phyloP scores from a whole-genome alignment of 805 yeast species.

The Phaffomyces opuntiae region DNA sequence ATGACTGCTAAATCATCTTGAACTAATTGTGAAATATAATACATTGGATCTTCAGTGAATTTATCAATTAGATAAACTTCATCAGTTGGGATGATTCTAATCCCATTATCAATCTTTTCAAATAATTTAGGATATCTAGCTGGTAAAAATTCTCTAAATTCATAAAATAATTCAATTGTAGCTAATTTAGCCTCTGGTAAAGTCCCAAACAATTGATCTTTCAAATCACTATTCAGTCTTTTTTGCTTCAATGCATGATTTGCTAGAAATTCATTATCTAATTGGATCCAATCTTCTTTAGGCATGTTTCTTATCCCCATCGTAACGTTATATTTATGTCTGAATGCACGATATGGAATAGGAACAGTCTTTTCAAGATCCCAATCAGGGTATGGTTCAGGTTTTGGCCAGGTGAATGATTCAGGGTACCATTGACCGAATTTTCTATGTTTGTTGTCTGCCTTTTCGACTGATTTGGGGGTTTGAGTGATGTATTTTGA shows the following conservation, averaged over 20 bases:
- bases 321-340: conserved; percentile 54
- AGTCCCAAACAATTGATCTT: conserved; percentile 34
- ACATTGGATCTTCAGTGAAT: conserved; percentile 43
- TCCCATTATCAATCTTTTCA: conserved; percentile 13
- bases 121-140: conserved; percentile 52
- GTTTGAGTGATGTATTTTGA: conserved; percentile 3
- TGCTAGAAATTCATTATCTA: conserved; percentile 58
- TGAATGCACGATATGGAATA: conserved; percentile 40
- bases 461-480: conserved; percentile 24
- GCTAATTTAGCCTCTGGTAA: conserved; percentile 44
- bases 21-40: conserved; percentile 47
- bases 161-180: conserved; percentile 48
- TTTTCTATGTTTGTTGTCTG: conserved; percentile 39
- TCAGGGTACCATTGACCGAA: conserved; percentile 52
- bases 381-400: conserved; percentile 33
- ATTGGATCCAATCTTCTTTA: conserved; percentile 56
- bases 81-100: conserved; percentile 41
- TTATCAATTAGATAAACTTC: conserved; percentile 36
- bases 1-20: conserved; percentile 67
- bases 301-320: conserved; percentile 67
- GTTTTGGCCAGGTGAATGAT: conserved; percentile 40
- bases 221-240: conserved; percentile 44
- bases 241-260: conserved; percentile 46
- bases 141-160: conserved; percentile 47
- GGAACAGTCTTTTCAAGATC: conserved; percentile 13